Evolutionary conservation across 2,329 filamentous ascomycete species (phyloP), one percentile per base, ranked within the genome.

Genomic region (Malbranchea zuffiana): DNA sequence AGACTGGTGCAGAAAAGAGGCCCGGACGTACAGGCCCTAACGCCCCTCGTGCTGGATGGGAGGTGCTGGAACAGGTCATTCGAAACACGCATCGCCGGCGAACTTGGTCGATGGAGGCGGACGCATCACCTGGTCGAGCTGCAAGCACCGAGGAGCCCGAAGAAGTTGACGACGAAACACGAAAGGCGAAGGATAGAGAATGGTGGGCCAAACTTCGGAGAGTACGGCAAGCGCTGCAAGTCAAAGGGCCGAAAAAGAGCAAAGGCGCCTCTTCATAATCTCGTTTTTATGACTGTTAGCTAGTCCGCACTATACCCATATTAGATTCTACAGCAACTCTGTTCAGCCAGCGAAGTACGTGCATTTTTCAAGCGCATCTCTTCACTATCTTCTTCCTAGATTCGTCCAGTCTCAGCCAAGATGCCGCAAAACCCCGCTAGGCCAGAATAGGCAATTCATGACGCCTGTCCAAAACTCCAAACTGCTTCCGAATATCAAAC

Each of bases 211-310:
- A 77, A 47, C 59, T 85, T 44, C 71, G 77, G 49, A 71, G 74
- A 40, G 78, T 85, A 40, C 81, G 81, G 66, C 82, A 78, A 51
- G 59, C 82, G 31, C 76, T 85, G 50, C 76, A 80, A 44, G 68
- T 73, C 4, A 83, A 81, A 55, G 69, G 67, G 1, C 63, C 66
- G 6, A 75, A 66, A 53, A 78, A 71, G 51, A 39, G 32, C 17
- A 38, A 37, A 28, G n/a, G 12, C n/a, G 28, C 13, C 28, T 12
- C 27, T 3, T 15, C 15, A 6, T 40, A 20, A 23, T 1, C 19
- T 28, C n/a, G n/a, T n/a, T n/a, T n/a, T n/a, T n/a, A n/a, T n/a
- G n/a, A n/a, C n/a, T n/a, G n/a, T n/a, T n/a, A n/a, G n/a, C n/a
- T n/a, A n/a, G n/a, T n/a, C n/a, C n/a, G n/a, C n/a, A n/a, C n/a